Conservation (phyloP, 2,329 filamentous ascomycete genomes). For the Fusarium beomiforme region DNA sequence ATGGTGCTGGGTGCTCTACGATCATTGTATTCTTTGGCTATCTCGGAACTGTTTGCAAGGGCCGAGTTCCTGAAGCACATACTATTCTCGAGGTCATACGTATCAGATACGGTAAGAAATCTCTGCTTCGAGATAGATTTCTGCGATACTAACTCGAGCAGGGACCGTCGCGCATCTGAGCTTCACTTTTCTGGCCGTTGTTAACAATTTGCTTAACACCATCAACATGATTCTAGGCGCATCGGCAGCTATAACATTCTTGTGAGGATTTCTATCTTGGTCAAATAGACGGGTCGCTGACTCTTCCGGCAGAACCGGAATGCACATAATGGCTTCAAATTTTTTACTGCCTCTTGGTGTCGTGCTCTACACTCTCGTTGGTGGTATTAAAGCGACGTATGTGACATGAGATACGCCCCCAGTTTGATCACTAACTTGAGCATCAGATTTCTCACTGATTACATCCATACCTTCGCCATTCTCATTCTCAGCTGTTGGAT, state of each 20-base stretch:
- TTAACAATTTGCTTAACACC: neutral
- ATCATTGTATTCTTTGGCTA: neutral
- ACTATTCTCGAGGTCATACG: neutral
- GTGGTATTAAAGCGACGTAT: neutral
- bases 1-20: neutral
- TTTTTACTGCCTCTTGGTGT: neutral
- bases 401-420: neutral
- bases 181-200: neutral
- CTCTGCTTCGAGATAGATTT: neutral
- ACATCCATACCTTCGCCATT: neutral
- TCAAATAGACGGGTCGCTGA: neutral
- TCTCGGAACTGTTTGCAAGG: neutral
- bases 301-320: accelerated
- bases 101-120: neutral
- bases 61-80: neutral
- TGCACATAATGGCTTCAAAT: neutral
- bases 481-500: neutral
- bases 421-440: neutral
- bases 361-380: neutral
- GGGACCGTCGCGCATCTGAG: neutral
- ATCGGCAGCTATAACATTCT: neutral
- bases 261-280: neutral
- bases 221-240: neutral
- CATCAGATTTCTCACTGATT: neutral
- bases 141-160: neutral